Base-by-base conservation (phyloP, 1,284 basidiomycete species). In the Mycosarcoma mackinlayi region DNA sequence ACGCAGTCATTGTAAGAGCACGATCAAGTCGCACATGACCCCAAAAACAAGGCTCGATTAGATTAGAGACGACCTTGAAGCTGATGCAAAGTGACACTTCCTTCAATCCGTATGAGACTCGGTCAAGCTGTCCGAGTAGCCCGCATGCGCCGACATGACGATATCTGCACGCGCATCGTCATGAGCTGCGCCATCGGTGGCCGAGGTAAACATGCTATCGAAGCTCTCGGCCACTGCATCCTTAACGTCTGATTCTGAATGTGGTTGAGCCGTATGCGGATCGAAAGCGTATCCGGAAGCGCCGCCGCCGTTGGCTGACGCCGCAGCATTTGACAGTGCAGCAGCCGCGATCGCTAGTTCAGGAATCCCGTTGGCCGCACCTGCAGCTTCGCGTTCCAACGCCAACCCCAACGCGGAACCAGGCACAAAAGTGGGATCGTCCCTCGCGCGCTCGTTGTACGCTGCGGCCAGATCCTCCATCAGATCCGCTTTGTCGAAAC, bases 401-500 rank as follows among this genome's bases (percentile, higher is more conserved):
- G 68, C 62, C 42, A 71, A 10, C 0, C 63, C 68, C 13, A 71
- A 41, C 41, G 68, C 58, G 8, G 63, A 66, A 0, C 68, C 68
- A 1, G 68, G 68, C 6, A 56, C 52, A 40, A 71, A 71, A 18
- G n/a, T 52, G 8, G 63, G 33, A 31, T 71, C 68, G 8, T 44
- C 37, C 10, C 63, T 46, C 11, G 63, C 68, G 1, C 68, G 54
- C 27, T 66, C 59, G 10, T 51, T 57, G 46, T 71, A 71, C 19
- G 62, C 63, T 2, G 58, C 60, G 1, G 67, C 56, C 1, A 73
- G 27, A 8, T 54, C 33, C 33, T 75, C 83, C 23, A 86, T 75
- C 45, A 90, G 88, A 33, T 86, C 85, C 1, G 91, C 90, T 72
- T 90, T 88, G 28, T 91, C 90, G 53, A 89, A 90, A 44, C 91